Percentiles rank a stretch among this genome's conserved stretches.
Conservation (phyloP, 768 basidiomycete species). For the Tremella fuciformis region DNA sequence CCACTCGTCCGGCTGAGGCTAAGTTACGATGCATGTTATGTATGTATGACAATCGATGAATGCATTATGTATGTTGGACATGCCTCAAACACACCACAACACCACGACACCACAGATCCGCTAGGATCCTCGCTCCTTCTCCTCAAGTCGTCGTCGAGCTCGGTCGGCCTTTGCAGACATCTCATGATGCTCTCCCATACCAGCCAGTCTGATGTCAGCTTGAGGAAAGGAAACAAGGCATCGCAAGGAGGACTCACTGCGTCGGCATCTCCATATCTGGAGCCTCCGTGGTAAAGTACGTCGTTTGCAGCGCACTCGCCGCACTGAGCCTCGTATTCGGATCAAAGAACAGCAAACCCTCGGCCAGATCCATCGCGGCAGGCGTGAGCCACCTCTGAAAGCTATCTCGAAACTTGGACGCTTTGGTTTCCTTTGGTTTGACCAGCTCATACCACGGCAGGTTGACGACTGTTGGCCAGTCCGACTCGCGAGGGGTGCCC, state of each 20-base stretch:
- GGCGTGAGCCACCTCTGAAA: conserved; percentile 85
- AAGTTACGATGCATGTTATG: not conserved
- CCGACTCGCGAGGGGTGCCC: conserved; percentile 75
- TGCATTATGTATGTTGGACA: conserved; percentile 1
- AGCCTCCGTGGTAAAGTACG: conserved; percentile 79
- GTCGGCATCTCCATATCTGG: conserved; percentile 71
- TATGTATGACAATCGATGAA: not conserved
- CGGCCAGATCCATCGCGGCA: conserved; percentile 81
- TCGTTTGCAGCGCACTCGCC: conserved; percentile 69
- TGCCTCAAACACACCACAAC: no score
- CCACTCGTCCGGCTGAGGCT: not conserved
- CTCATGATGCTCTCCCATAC: conserved; percentile 96
- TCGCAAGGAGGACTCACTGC: conserved; percentile 61
- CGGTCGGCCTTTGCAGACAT: conserved; percentile 90
- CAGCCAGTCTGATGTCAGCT: conserved; percentile 60
- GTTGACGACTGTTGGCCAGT: conserved; percentile 77
- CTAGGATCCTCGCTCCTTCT: conserved; percentile 7
- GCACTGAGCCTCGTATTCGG: conserved; percentile 75
- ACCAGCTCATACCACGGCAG: conserved; percentile 99
- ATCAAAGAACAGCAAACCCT: conserved; percentile 74
- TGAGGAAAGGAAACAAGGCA: not conserved
- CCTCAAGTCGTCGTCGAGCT: conserved; percentile 54
- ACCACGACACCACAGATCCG: no score
- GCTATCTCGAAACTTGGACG: conserved; percentile 74
- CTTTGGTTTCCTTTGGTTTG: conserved; percentile 72